Conservation (phyloP, 2,329 filamentous ascomycete species). For the Neopestalotiopsis sp. region DNA sequence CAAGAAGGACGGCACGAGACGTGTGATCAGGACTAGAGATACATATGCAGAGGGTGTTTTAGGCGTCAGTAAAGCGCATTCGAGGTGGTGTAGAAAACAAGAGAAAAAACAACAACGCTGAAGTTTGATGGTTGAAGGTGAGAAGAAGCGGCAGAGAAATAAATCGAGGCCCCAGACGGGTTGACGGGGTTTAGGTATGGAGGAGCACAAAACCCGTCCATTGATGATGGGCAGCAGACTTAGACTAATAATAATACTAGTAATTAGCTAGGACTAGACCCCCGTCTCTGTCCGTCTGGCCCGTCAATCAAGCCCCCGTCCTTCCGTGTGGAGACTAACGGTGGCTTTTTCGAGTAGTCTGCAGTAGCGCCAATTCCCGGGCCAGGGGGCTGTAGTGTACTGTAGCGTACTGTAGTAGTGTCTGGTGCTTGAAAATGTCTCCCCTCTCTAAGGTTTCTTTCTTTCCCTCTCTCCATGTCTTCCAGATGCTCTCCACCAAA, state of each 20-base stretch:
- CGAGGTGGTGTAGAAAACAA: neutral
- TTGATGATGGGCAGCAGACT: too few relatives aligned
- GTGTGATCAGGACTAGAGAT: neutral
- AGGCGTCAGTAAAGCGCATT: neutral
- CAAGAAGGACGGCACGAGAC: neutral
- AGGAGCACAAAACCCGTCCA: neutral
- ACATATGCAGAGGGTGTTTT: neutral
- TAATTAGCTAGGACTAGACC: too few relatives aligned
- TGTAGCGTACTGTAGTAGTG: neutral
- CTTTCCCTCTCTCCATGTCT: too few relatives aligned
- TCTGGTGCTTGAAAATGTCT: neutral
- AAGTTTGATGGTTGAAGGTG: too few relatives aligned
- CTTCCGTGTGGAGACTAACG: slow-evolving; percentile 10
- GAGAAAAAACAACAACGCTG: neutral
- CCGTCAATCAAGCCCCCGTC: slow-evolving; percentile 11
- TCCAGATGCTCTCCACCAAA: too few relatives aligned
- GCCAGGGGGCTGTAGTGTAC: too few relatives aligned
- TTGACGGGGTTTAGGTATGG: slow-evolving; percentile 1
- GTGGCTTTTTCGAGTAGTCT: slow-evolving; percentile 7
- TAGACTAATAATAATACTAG: slow-evolving; percentile 5
- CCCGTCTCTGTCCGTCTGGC: neutral
- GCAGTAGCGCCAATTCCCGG: slow-evolving; percentile 6
- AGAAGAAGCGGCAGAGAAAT: neutral
- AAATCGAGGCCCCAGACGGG: slow-evolving; percentile 1
- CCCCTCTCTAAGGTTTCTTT: neutral